phyloP scores from a whole-genome alignment of 1,284 basidiomycete genomes.

The Cryptococcus sp. region DNA sequence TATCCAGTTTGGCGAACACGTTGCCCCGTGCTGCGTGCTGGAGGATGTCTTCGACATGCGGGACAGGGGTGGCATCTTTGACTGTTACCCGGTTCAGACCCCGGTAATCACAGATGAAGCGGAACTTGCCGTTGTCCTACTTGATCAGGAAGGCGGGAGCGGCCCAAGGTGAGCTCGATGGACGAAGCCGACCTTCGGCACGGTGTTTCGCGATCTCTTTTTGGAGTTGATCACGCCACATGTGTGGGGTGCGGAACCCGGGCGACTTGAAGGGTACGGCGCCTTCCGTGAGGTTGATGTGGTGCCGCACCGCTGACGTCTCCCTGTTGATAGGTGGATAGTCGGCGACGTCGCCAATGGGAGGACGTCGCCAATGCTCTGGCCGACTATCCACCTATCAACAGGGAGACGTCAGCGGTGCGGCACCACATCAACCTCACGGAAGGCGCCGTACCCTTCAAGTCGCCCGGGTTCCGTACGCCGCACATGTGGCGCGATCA shows the following conservation, averaged over 20 bases:
- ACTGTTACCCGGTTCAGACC: not conserved
- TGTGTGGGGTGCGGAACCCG: not conserved
- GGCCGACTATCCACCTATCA: too few relatives aligned
- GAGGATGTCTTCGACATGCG: not conserved
- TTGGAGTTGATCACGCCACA: not conserved
- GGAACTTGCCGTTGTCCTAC: not conserved
- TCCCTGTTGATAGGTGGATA: too few relatives aligned
- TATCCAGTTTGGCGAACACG: not conserved
- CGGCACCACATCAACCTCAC: too few relatives aligned
- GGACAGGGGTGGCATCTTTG: not conserved
- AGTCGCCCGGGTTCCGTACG: too few relatives aligned
- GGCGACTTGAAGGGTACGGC: not conserved
- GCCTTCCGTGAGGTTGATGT: not conserved
- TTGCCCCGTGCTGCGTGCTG: not conserved
- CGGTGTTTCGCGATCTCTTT: not conserved
- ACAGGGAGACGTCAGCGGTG: conserved; percentile 11
- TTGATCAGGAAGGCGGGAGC: not conserved
- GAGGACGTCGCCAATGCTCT: too few relatives aligned
- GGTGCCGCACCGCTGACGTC: not conserved
- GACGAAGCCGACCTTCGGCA: not conserved
- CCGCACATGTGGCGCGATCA: too few relatives aligned
- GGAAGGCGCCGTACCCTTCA: too few relatives aligned
- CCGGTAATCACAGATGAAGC: not conserved
- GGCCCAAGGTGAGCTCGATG: not conserved
- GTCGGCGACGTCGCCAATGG: too few relatives aligned